Conservation (phyloP, 1,139 yeast species). For the Scheffersomyces illinoinensis region DNA sequence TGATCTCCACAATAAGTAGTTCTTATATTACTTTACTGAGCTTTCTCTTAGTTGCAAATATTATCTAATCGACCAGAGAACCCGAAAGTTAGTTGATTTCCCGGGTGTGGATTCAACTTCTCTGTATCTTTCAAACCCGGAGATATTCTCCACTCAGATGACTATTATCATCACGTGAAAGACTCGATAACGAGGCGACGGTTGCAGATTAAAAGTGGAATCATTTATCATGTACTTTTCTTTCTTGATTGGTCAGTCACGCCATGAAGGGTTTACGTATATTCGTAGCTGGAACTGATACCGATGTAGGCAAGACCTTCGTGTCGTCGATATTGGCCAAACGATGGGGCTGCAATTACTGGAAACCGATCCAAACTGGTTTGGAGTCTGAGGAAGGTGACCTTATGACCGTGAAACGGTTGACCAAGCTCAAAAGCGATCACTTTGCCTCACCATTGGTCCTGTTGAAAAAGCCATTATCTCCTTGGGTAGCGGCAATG, state of each 20-base stretch:
- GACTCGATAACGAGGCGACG: not conserved
- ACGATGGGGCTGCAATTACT: slow-evolving; percentile 25
- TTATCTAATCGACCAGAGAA: too few relatives aligned
- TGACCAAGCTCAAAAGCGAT: slow-evolving; percentile 9
- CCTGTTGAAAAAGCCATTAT: slow-evolving; percentile 20
- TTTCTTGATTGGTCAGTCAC: not conserved
- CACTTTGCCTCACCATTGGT: slow-evolving; percentile 14
- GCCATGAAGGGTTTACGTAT: slow-evolving; percentile 3
- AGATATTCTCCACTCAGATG: not conserved
- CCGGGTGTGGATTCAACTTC: not conserved
- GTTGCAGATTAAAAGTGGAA: not conserved
- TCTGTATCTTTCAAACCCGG: not conserved
- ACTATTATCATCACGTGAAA: not conserved
- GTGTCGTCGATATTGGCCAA: slow-evolving; percentile 23
- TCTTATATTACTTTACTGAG: too few relatives aligned
- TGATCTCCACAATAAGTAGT: not conserved
- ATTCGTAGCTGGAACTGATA: slow-evolving; percentile 32
- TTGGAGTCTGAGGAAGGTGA: slow-evolving; percentile 26
- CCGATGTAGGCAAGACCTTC: slow-evolving; percentile 32
- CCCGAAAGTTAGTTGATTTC: not conserved
- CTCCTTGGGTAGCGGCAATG: slow-evolving; percentile 27
- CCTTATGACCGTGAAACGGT: slow-evolving; percentile 16
- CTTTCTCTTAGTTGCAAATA: not conserved
- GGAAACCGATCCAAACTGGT: slow-evolving; percentile 34
- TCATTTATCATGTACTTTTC: not conserved